Conservation (phyloP, 2,329 filamentous ascomycete genomes). For the Penicillium sp. region DNA sequence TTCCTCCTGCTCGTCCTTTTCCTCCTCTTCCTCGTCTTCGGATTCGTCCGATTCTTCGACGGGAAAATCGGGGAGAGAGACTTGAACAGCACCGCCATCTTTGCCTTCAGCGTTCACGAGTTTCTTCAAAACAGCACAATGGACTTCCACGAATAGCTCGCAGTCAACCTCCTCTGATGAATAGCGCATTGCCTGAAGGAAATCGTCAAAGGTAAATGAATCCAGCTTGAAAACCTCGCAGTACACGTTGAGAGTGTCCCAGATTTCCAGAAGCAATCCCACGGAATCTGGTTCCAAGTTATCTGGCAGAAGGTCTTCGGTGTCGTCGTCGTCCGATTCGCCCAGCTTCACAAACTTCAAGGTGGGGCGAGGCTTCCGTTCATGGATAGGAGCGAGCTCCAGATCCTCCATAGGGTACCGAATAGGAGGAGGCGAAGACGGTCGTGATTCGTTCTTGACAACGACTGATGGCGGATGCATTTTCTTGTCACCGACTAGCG, state of each 20-base stretch:
- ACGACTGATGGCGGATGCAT: slow-evolving; percentile 36
- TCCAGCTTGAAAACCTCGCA: slow-evolving; percentile 91
- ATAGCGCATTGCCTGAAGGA: slow-evolving; percentile 80
- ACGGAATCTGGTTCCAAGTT: slow-evolving; percentile 76
- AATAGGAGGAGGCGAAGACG: slow-evolving; percentile 69
- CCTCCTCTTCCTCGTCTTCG: slow-evolving; percentile 57
- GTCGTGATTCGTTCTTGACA: slow-evolving; percentile 51
- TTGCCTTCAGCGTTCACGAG: slow-evolving; percentile 71
- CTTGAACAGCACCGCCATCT: slow-evolving; percentile 70
- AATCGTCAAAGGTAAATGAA: slow-evolving; percentile 97
- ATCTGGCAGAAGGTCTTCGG: slow-evolving; percentile 45
- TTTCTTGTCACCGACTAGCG: slow-evolving; percentile 35
- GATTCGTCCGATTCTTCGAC: slow-evolving; percentile 67
- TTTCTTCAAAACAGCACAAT: slow-evolving; percentile 86
- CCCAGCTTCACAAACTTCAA: slow-evolving; percentile 75
- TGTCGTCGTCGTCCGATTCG: slow-evolving; percentile 52
- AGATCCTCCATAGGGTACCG: slow-evolving; percentile 97
- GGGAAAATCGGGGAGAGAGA: slow-evolving; percentile 72
- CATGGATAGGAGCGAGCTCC: slow-evolving; percentile 67
- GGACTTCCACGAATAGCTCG: slow-evolving; percentile 83
- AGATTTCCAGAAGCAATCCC: slow-evolving; percentile 82
- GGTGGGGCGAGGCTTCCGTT: slow-evolving; percentile 66
- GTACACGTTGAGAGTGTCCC: slow-evolving; percentile 98
- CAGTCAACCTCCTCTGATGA: slow-evolving; percentile 72
- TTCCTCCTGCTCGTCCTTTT: slow-evolving; percentile 47